Conservation (phyloP, 345 rosid genomes). For the Mallotus nudiflorus region DNA sequence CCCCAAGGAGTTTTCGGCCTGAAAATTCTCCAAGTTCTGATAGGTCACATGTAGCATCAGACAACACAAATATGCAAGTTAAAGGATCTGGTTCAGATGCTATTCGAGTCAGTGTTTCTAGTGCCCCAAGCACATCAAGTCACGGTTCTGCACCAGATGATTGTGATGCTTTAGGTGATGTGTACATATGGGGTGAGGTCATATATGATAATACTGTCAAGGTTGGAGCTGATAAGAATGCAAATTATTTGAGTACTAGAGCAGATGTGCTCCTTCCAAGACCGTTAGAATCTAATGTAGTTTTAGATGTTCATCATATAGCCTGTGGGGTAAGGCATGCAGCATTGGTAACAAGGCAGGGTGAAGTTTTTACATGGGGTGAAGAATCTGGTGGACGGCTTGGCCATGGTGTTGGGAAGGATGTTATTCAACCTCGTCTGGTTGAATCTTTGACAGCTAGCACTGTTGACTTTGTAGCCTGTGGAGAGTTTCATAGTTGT, state of each 20-base stretch:
- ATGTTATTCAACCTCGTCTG: slow-evolving; percentile 70
- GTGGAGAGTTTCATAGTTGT: slow-evolving; percentile 96
- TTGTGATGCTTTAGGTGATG: slow-evolving; percentile 95
- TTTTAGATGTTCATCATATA: slow-evolving; percentile 84
- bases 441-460: slow-evolving; percentile 71
- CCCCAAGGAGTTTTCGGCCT: slow-evolving; percentile 53
- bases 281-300: slow-evolving; percentile 81
- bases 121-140: slow-evolving; percentile 92
- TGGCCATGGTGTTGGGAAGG: slow-evolving; percentile 85
- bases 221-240: slow-evolving; percentile 60
- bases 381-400: slow-evolving; percentile 95
- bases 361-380: slow-evolving; percentile 96
- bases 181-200: slow-evolving; percentile 96
- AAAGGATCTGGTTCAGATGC: slow-evolving; percentile 83
- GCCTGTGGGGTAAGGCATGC: slow-evolving; percentile 93
- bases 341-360: slow-evolving; percentile 87
- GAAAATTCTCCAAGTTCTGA: slow-evolving; percentile 69
- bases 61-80: slow-evolving; percentile 76
- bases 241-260: slow-evolving; percentile 53
- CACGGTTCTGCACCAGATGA: slow-evolving; percentile 97
- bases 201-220: slow-evolving; percentile 62
- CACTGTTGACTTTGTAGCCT: slow-evolving; percentile 76
- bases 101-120: slow-evolving; percentile 95
- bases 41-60: slow-evolving; percentile 84
- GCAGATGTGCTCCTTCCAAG: slow-evolving; percentile 73